Evolutionary conservation across 345 rosid genomes (phyloP).

Genomic region (Brassica carinata): DNA sequence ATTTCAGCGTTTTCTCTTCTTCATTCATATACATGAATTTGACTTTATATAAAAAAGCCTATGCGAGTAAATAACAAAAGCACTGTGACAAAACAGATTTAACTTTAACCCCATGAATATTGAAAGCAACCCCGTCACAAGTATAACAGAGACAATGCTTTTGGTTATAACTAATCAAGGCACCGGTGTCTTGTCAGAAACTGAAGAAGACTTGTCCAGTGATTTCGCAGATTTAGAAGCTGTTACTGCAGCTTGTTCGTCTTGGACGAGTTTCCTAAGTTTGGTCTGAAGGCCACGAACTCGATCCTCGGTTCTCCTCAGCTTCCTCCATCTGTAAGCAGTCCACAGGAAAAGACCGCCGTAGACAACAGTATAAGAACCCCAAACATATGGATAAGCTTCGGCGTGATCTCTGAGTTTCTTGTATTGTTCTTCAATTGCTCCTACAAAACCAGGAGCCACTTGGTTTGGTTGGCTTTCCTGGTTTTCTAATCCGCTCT

Average conservation of each 20-base stretch:
- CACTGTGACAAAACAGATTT: constrained; percentile 16
- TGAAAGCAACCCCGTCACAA: constrained; percentile 15
- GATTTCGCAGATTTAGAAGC: constrained; percentile 43
- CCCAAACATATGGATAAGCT: constrained; percentile 93
- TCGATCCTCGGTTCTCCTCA: constrained; percentile 85
- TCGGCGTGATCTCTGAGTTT: constrained; percentile 75
- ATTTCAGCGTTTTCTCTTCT: constrained; percentile 7
- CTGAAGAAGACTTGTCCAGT: constrained; percentile 40
- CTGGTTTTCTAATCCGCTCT: constrained; percentile 44
- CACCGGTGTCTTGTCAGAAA: constrained; percentile 27
- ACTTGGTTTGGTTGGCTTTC: constrained; percentile 30
- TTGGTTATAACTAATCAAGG: constrained; percentile 10
- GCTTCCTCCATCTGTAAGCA: constrained; percentile 80
- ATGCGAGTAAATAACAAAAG: not conserved
- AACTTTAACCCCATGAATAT: not conserved
- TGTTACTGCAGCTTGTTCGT: constrained; percentile 52
- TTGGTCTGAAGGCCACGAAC: constrained; percentile 75
- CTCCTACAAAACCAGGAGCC: constrained; percentile 44
- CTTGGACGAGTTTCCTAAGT: constrained; percentile 57
- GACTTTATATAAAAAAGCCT: not conserved
- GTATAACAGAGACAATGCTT: constrained; percentile 9
- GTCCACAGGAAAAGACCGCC: constrained; percentile 81
- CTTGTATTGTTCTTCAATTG: constrained; percentile 54
- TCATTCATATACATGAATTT: constrained; percentile 28
- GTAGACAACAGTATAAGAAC: constrained; percentile 76